A percentile compares a stretch with the other conserved stretches of the same genome.
Evolutionary conservation across 768 basidiomycete species (phyloP).

Genomic region (Boletus rubescentipes): DNA sequence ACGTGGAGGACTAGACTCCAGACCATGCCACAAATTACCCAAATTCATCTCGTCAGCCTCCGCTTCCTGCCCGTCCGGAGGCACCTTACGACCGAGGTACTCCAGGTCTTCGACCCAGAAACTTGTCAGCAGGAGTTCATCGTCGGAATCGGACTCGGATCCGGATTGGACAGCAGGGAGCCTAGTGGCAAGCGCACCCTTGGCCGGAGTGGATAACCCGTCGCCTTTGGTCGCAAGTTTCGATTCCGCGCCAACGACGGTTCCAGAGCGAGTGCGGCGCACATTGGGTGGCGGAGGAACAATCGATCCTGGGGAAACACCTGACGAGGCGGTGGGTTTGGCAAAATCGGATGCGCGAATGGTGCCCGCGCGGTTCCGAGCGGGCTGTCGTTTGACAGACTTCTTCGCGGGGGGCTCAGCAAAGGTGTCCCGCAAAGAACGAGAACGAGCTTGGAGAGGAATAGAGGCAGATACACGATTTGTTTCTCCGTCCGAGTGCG

Average conservation of each 20-base stretch:
- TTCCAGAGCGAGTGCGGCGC: constrained; percentile 50
- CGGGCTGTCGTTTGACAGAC: background rate
- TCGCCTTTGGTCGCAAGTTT: constrained; percentile 14
- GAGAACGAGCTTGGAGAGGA: constrained; percentile 14
- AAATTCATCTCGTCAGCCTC: constrained; percentile 33
- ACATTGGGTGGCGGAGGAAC: constrained; percentile 17
- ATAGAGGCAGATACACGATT: background rate
- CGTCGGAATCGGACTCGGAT: constrained; percentile 22
- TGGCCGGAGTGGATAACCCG: background rate
- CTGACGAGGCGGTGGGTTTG: constrained; percentile 12
- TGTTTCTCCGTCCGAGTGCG: constrained; percentile 11
- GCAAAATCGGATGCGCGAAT: constrained; percentile 49
- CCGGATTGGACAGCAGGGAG: constrained; percentile 1
- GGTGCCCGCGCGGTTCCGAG: constrained; percentile 48
- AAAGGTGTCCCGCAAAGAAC: constrained; percentile 21
- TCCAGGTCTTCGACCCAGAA: constrained; percentile 23
- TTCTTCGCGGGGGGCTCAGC: constrained; percentile 14
- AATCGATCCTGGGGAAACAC: background rate
- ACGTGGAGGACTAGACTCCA: constrained; percentile 7
- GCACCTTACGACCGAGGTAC: constrained; percentile 20
- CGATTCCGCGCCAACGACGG: constrained; percentile 38
- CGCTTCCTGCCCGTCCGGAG: background rate
- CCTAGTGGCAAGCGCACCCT: background rate
- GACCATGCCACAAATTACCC: constrained; percentile 8
- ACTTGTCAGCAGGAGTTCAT: constrained; percentile 22